Percentiles rank a stretch among this genome's conserved stretches.
Evolutionary conservation across 768 basidiomycete genomes (phyloP).

Genomic region (Astraeus odoratus): DNA sequence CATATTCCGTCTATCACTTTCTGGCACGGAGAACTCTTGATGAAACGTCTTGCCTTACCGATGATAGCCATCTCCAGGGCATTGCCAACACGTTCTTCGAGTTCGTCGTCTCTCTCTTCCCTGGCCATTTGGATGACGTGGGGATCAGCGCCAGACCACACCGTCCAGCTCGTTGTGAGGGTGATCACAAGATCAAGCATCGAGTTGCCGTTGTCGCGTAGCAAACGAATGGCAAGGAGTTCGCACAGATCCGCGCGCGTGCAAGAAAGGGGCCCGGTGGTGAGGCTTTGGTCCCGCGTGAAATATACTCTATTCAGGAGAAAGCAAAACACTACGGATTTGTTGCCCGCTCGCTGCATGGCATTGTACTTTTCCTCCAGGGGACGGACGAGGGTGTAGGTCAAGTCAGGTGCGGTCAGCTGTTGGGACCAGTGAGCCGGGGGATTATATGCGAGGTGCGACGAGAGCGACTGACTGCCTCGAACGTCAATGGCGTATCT

Average conservation of each 20-base stretch:
- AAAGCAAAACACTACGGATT: conserved; percentile 81
- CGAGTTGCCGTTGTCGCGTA: conserved; percentile 65
- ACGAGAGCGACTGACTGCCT: conserved; percentile 48
- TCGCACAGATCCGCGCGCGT: conserved; percentile 84
- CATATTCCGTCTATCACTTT: conserved; percentile 84
- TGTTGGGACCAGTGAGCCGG: conserved; percentile 26
- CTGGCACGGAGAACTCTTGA: conserved; percentile 83
- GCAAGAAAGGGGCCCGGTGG: conserved; percentile 59
- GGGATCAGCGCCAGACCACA: conserved; percentile 69
- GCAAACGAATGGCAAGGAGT: conserved; percentile 74
- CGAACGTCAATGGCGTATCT: conserved; percentile 83
- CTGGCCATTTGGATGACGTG: conserved; percentile 50
- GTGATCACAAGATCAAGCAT: conserved; percentile 63
- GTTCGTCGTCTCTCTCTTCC: conserved; percentile 60
- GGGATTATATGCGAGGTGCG: neutral
- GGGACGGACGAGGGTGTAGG: conserved; percentile 84
- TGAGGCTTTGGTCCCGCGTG: conserved; percentile 66
- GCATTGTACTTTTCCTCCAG: conserved; percentile 80
- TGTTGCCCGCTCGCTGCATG: conserved; percentile 68
- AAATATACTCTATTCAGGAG: conserved; percentile 86
- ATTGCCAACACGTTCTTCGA: conserved; percentile 80
- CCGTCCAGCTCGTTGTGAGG: conserved; percentile 73
- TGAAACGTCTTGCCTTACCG: conserved; percentile 80
- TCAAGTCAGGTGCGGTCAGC: conserved; percentile 81
- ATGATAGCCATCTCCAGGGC: conserved; percentile 92